These are phyloP conservation scores for Blastobotrys attinorum DNA, from an alignment of 805 yeast genomes.

Conservation along the genomic window DNA sequence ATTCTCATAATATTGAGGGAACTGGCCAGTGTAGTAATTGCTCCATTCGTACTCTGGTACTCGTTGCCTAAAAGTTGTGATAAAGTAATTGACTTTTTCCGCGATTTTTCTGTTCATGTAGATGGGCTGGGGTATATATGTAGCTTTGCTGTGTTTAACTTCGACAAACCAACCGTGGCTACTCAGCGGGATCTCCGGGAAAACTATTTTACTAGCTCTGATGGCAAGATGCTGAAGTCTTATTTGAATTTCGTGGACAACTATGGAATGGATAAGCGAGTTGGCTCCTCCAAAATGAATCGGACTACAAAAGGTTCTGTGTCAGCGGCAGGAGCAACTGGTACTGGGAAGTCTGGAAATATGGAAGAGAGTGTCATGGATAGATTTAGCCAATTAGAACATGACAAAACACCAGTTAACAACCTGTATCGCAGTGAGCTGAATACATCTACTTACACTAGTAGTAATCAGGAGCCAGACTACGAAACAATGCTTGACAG, in stretches of 20 bases:
- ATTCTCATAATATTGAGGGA: constrained; percentile 67
- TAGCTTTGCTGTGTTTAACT: constrained; percentile 85
- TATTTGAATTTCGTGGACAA: constrained; percentile 82
- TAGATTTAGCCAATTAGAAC: constrained; percentile 22
- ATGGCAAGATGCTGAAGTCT: constrained; percentile 87
- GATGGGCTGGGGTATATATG: constrained; percentile 96
- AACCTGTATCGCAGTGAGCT: no score
- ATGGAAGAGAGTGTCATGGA: constrained; percentile 29
- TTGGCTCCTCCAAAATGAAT: no score
- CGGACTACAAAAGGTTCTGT: background rate
- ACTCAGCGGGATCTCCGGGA: constrained; percentile 14
- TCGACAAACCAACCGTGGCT: constrained; percentile 50
- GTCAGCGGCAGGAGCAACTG: background rate
- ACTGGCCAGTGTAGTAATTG: constrained; percentile 67
- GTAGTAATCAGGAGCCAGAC: background rate
- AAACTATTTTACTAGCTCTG: constrained; percentile 41
- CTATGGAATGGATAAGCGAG: constrained; percentile 40
- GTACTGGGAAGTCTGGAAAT: background rate
- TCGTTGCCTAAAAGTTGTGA: constrained; percentile 68
- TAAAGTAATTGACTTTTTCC: constrained; percentile 76
- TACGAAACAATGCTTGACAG: background rate
- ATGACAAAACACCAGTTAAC: constrained; percentile 1
- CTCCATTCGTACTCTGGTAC: constrained; percentile 88
- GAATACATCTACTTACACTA: background rate
- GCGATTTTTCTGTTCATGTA: constrained; percentile 83